A percentile compares a stretch with the other conserved stretches of the same genome.
phyloP scores from a whole-genome alignment of 192 early-diverging fungal species.

The Coemansia sp. region DNA sequence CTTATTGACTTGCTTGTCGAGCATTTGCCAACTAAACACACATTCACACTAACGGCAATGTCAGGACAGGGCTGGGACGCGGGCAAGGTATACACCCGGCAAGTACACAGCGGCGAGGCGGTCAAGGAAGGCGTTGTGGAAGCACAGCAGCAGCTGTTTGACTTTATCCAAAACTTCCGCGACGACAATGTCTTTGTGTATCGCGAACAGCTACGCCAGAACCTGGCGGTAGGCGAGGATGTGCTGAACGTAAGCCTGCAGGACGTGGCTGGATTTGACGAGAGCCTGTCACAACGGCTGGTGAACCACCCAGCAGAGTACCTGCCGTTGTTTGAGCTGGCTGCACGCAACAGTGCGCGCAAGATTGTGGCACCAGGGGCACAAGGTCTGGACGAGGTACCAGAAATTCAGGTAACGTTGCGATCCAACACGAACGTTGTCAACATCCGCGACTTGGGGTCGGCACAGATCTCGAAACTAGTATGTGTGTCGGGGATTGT shows the following conservation, averaged over 20 bases:
- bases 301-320: slow-evolving; percentile 76
- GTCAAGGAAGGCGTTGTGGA: slow-evolving; percentile 58
- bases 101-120: slow-evolving; percentile 63
- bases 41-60: slow-evolving; percentile 15
- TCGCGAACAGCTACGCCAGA: slow-evolving; percentile 89
- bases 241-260: slow-evolving; percentile 87
- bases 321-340: slow-evolving; percentile 88
- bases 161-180: slow-evolving; percentile 86
- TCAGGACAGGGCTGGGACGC: slow-evolving; percentile 80
- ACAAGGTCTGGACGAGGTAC: slow-evolving; percentile 59
- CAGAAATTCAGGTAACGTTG: slow-evolving; percentile 89
- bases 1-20: not conserved
- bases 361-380: slow-evolving; percentile 64
- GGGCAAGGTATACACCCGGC: slow-evolving; percentile 72
- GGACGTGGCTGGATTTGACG: slow-evolving; percentile 81
- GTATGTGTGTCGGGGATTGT: slow-evolving; percentile 96
- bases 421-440: slow-evolving; percentile 80
- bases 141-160: slow-evolving; percentile 67
- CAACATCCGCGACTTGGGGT: slow-evolving; percentile 88
- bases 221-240: slow-evolving; percentile 72
- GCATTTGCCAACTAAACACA: not conserved
- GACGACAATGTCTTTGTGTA: slow-evolving; percentile 84
- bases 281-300: slow-evolving; percentile 78
- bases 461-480: slow-evolving; percentile 82
- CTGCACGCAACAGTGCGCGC: slow-evolving; percentile 74